Base-by-base conservation (phyloP, 257 asterid genomes). In the Solanum clarkiae region DNA sequence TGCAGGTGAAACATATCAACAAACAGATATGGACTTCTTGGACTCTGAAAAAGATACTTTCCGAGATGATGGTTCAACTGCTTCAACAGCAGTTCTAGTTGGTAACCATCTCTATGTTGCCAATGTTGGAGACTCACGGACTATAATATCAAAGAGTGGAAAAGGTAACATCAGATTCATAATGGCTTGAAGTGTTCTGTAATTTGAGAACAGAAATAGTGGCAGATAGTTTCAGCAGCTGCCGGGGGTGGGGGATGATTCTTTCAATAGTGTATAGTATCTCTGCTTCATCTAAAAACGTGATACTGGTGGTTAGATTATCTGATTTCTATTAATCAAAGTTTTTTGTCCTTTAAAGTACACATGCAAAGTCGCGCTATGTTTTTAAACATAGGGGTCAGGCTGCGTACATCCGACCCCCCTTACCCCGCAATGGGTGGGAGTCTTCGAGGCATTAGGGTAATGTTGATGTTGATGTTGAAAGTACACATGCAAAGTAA, bases 61-160 rank as follows among this genome's bases (percentile, higher is more conserved):
- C 87, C 90, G 99, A 55, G 99, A 97, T 89, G 99, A 97, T 90
- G 99, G 99, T 79, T 97, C 99, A 87, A 97, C 99, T 86, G 98
- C 99, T 77, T 95, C 95, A 42, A 89, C 95, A 36, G 95, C 95
- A 79, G 92, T 97, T 88, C 94, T 97, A 84, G 94, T 97, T 56
- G 99, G 95, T 87, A 94, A 95, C 85, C 98, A 90, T 86, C 95
- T 97, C 55, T 97, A 95, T 88, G 99, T 95, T 87, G 99, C 98
- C 87, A 97, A 97, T 90, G 99, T 97, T 86, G 99, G 99, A 75
- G 99, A 97, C 87, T 97, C 99, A 49, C 94, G 99, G 88, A 93
- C 99, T 84, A 91, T 97, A 84, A 90, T 95, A 88, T 97, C 97
- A 6, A 93, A 92, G 92, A 94, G 95, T 81, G 99, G 99, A 85